phyloP scores from a whole-genome alignment of 2,329 filamentous ascomycete genomes.

The Albifimbria verrucaria region DNA sequence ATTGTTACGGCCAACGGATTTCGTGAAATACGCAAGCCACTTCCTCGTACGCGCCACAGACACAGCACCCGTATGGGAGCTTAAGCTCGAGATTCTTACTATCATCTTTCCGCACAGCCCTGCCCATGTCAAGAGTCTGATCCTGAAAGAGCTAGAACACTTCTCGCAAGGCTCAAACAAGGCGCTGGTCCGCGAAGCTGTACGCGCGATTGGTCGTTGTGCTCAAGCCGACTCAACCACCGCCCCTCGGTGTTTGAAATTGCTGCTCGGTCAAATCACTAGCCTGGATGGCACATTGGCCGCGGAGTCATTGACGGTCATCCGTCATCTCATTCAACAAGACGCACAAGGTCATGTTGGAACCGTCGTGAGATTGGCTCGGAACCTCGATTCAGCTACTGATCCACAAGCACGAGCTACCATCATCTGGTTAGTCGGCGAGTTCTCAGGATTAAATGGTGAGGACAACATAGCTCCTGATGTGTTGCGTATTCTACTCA shows the following conservation, averaged over 20 bases:
- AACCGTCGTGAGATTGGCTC: slow-evolving; percentile 85
- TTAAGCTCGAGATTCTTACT: slow-evolving; percentile 89
- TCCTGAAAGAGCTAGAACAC: slow-evolving; percentile 90
- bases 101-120: slow-evolving; percentile 85
- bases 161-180: slow-evolving; percentile 76
- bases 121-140: slow-evolving; percentile 73
- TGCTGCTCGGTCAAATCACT: slow-evolving; percentile 83
- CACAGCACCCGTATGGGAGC: slow-evolving; percentile 75
- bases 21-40: slow-evolving; percentile 83
- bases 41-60: slow-evolving; percentile 84
- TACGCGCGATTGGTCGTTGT: slow-evolving; percentile 89
- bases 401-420: slow-evolving; percentile 87
- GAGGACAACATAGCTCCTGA: slow-evolving; percentile 91
- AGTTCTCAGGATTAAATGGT: slow-evolving; percentile 77
- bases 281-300: slow-evolving; percentile 84
- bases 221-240: slow-evolving; percentile 73
- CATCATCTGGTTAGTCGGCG: slow-evolving; percentile 96
- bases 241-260: slow-evolving; percentile 73
- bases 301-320: slow-evolving; percentile 90
- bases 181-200: slow-evolving; percentile 79
- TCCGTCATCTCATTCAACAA: slow-evolving; percentile 92
- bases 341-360: slow-evolving; percentile 75
- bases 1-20: slow-evolving; percentile 70
- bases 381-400: slow-evolving; percentile 83
- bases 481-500: slow-evolving; percentile 82